phyloP scores from a whole-genome alignment of 768 basidiomycete species.

The Suillus hirtellus region DNA sequence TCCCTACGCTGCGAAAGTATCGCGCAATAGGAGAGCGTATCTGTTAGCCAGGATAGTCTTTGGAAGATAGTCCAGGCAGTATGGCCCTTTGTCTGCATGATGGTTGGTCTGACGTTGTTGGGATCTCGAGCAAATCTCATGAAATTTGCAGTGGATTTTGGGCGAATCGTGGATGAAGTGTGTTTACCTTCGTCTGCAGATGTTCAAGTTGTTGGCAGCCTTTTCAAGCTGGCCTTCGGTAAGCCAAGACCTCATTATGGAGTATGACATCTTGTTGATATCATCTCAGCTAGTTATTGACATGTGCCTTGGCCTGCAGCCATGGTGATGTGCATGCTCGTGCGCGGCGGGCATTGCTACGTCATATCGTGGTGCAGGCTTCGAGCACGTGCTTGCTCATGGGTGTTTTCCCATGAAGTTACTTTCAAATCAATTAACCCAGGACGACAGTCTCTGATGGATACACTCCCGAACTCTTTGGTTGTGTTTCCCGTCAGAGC shows the following conservation, averaged over 20 bases:
- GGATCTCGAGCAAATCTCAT: neutral
- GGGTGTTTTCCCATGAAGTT: slow-evolving; percentile 14
- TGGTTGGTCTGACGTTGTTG: neutral
- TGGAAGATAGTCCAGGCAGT: neutral
- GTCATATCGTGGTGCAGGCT: neutral
- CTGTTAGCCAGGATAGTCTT: neutral
- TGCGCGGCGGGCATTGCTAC: neutral
- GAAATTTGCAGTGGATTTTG: neutral
- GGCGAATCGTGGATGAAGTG: slow-evolving; percentile 3
- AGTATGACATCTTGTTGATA: neutral
- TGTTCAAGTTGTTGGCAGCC: neutral
- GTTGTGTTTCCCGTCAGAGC: slow-evolving; percentile 23
- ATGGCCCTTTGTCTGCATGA: neutral
- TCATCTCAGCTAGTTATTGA: neutral
- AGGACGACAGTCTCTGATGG: slow-evolving; percentile 35
- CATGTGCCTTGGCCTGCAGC: slow-evolving; percentile 5
- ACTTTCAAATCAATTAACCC: slow-evolving; percentile 38
- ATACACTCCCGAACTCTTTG: slow-evolving; percentile 1
- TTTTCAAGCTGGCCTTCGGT: slow-evolving; percentile 7
- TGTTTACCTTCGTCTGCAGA: neutral
- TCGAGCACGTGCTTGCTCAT: neutral
- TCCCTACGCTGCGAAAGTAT: neutral
- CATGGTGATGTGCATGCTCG: slow-evolving; percentile 4
- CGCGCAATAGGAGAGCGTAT: neutral
- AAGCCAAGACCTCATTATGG: neutral